phyloP scores from a whole-genome alignment of 1,284 basidiomycete species.

The Dichomitus squalens region DNA sequence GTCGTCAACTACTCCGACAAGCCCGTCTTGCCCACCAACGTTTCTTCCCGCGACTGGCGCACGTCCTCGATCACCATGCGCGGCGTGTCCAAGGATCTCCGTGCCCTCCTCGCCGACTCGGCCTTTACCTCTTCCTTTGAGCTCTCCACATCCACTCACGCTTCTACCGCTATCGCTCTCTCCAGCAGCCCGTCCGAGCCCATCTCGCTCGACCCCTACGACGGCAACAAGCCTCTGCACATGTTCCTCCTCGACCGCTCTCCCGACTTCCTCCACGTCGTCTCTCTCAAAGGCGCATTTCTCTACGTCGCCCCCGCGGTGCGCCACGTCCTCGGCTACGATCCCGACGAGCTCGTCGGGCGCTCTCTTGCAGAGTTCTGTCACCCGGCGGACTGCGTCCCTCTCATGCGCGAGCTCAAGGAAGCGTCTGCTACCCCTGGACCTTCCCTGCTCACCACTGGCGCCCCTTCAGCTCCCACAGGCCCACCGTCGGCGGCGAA shows the following conservation, averaged over 20 bases:
- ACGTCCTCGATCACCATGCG: conserved; percentile 34
- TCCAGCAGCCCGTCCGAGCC: conserved; percentile 23
- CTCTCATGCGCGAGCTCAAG: conserved; percentile 91
- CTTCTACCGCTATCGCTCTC: conserved; percentile 26
- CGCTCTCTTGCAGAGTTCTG: conserved; percentile 78
- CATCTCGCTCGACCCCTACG: conserved; percentile 31
- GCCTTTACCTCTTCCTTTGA: conserved; percentile 42
- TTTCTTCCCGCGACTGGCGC: conserved; percentile 37
- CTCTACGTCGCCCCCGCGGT: conserved; percentile 91
- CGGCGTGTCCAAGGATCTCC: conserved; percentile 46
- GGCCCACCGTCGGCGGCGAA: background rate
- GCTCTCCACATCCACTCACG: conserved; percentile 36
- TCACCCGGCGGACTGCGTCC: conserved; percentile 88
- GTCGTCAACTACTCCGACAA: conserved; percentile 51
- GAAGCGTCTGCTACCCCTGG: conserved; percentile 57
- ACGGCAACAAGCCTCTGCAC: conserved; percentile 52
- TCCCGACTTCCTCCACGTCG: conserved; percentile 86
- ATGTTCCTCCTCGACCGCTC: conserved; percentile 70
- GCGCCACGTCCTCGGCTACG: conserved; percentile 74
- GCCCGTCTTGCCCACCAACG: conserved; percentile 16
- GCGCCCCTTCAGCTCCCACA: conserved; percentile 10
- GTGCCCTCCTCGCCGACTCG: conserved; percentile 39
- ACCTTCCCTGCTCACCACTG: conserved; percentile 9
- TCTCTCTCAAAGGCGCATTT: conserved; percentile 93
- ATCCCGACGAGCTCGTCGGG: conserved; percentile 81